Evolutionary conservation across 2,329 filamentous ascomycete species (phyloP), one percentile per base, ranked within the genome.

Genomic region (Ceratocystis harringtonii): DNA sequence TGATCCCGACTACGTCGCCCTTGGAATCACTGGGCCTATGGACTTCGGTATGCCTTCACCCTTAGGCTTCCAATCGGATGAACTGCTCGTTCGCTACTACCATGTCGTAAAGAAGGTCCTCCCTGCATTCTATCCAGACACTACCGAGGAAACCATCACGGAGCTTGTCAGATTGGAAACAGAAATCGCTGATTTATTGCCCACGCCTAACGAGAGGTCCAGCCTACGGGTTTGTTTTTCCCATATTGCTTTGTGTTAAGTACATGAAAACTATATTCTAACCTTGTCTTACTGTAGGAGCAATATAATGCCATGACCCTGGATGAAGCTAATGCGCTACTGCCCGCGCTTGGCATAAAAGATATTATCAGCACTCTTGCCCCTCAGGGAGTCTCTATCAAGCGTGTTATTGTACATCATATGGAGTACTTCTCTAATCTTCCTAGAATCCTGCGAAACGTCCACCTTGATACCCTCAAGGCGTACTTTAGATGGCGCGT

Each of bases 401-500:
- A 82, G 44, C 78, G 78, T 15, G 73, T 88, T 65, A 83, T 88
- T 69, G 77, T 86, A 28, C 76, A 77, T 19, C 82, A 83, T 0
- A 84, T 85, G 0, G 75, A 79, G 1, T 88, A 87, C 69, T 75
- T 87, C 69, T 77, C 81, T 64, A 79, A 81, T 5, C 71, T 88
- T 1, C 81, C 83, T 4, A 71, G 75, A 0, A 80, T 87, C 48
- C 70, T 90, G 25, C 73, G 77, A 1, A 73, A 78, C 2, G 82
- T 82, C 0, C 73, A 80, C 0, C 76, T 78, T 62, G 80, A 84
- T 55, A 79, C 81, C 0, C 71, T 89, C 1, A 79, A 84, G 68
- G 76, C 78, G n/a, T 89, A 84, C 70, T 78, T 88, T 67, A 72
- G 82, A 28, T 87, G 85, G 85, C 86, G 86, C 69, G 73, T 81